Conservation (phyloP, 2,329 filamentous ascomycete species). For the Aspergillus udagawae region DNA sequence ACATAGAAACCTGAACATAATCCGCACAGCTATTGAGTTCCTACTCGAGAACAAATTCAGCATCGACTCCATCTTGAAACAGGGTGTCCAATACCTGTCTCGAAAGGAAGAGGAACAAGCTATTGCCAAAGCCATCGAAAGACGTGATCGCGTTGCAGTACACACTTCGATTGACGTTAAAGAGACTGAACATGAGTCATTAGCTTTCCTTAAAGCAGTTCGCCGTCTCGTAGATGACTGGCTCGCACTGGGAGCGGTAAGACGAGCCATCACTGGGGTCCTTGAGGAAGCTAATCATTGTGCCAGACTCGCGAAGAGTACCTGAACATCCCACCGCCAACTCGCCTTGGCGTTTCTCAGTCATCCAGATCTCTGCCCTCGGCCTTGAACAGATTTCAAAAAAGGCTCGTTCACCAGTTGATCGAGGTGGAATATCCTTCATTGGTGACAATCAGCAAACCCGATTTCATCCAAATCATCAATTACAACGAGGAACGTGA, state of each 20-base stretch:
- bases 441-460: slow-evolving; percentile 35
- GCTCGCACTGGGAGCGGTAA: slow-evolving; percentile 32
- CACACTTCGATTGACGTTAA: slow-evolving; percentile 47
- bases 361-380: slow-evolving; percentile 18
- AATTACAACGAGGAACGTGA: slow-evolving; percentile 35
- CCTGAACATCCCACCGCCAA: slow-evolving; percentile 44
- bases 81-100: slow-evolving; percentile 61
- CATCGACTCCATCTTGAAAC: slow-evolving; percentile 52
- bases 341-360: slow-evolving; percentile 12
- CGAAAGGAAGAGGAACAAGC: slow-evolving; percentile 53
- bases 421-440: slow-evolving; percentile 57
- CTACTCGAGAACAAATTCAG: slow-evolving; percentile 56
- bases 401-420: slow-evolving; percentile 62
- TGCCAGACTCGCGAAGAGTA: slow-evolving; percentile 29
- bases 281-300: slow-evolving; percentile 2
- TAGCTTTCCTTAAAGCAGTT: slow-evolving; percentile 49
- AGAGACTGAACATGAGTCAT: slow-evolving; percentile 48
- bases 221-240: slow-evolving; percentile 46
- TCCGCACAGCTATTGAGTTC: slow-evolving; percentile 53
- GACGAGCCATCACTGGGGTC: not conserved
- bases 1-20: slow-evolving; percentile 8
- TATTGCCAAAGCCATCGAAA: slow-evolving; percentile 43
- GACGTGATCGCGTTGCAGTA: slow-evolving; percentile 29
- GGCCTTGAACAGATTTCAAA: slow-evolving; percentile 56
- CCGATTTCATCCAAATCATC: slow-evolving; percentile 40